phyloP scores from a whole-genome alignment of 192 early-diverging fungal genomes.

The Coemansia sp. region DNA sequence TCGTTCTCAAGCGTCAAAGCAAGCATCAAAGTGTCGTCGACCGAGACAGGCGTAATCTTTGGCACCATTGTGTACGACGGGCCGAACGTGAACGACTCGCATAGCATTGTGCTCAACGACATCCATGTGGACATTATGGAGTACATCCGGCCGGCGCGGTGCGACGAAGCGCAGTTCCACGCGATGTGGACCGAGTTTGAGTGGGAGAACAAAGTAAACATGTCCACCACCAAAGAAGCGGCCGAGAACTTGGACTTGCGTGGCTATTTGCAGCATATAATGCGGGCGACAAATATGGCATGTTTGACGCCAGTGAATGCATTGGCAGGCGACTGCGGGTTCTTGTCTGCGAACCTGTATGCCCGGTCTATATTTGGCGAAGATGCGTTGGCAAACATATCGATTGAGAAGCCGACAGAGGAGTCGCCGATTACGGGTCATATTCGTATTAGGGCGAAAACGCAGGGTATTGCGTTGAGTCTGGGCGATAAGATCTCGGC shows the following conservation, averaged over 20 bases:
- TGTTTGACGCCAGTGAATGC: conserved; percentile 94
- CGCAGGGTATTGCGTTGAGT: conserved; percentile 96
- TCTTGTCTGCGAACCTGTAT: conserved; percentile 97
- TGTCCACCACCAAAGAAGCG: conserved; percentile 83
- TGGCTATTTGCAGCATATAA: conserved; percentile 87
- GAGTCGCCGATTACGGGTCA: conserved; percentile 86
- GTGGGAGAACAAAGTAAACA: conserved; percentile 99
- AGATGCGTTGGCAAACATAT: conserved; percentile 97
- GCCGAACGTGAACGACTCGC: conserved; percentile 83
- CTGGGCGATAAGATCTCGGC: conserved; percentile 80
- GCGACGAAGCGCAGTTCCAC: conserved; percentile 93
- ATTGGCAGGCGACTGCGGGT: conserved; percentile 91
- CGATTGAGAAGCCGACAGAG: conserved; percentile 77
- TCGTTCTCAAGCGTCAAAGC: conserved; percentile 95
- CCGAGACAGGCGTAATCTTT: conserved; percentile 97
- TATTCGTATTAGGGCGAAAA: conserved; percentile 96
- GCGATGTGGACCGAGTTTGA: conserved; percentile 99
- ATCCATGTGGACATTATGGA: conserved; percentile 99
- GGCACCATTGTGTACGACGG: conserved; percentile 99
- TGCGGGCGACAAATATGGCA: conserved; percentile 97
- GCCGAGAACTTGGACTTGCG: conserved; percentile 72
- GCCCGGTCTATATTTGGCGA: conserved; percentile 96
- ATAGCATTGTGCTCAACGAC: conserved; percentile 94
- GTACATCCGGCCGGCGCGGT: conserved; percentile 91
- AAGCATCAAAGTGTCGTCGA: conserved; percentile 98